Evolutionary conservation across 2,329 filamentous ascomycete genomes (phyloP), one percentile per base, ranked within the genome.

Genomic region (Conoideocrella luteorostrata): DNA sequence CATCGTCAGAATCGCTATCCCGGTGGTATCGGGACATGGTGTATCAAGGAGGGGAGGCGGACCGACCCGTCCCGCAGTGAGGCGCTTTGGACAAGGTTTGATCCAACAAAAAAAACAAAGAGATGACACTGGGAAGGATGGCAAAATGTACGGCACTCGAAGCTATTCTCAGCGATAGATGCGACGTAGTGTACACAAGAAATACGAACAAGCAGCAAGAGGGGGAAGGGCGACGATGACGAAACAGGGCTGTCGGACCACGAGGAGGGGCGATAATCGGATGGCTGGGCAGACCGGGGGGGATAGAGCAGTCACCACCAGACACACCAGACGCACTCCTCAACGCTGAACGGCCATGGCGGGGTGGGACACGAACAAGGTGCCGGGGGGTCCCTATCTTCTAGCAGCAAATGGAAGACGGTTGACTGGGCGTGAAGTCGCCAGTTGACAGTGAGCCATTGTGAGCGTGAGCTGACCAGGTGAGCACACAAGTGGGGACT

Each of bases 1-100:
- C 70, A 43, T 74, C 72, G 48, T 71, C 68, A 12, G 60, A 66
- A 37, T 58, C 58, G 47, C 50, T 55, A 40, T 63, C 60, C 42
- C 64, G 61, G 50, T 63, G 65, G 47, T 56, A 54, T 48, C 61
- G 59, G 48, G 61, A 52, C 45, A 47, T 45, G 61, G 56, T 50
- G 50, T 50, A 43, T 59, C 56, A 47, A 51, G 40, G 30, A 32
- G 30, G 34, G 20, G 29, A 39, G 11, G 41, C 45, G 45, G 45
- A 44, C 41, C 45, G 45, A 29, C 33, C 45, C 45, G 45, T 39
- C 34, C 41, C 37, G 42, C 35, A 39, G 22, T 15, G 39, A 46
- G 44, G 44, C 44, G 44, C 39, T 34, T 46, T 23, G 28, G 29
- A 39, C 30, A 35, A 35, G n/a, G 26, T 46, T 43, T 36, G 20